Percentiles rank a stretch among this genome's conserved stretches.
Evolutionary conservation across 2,329 filamentous ascomycete species (phyloP).

Genomic region (Fonsecaea pugnacius): DNA sequence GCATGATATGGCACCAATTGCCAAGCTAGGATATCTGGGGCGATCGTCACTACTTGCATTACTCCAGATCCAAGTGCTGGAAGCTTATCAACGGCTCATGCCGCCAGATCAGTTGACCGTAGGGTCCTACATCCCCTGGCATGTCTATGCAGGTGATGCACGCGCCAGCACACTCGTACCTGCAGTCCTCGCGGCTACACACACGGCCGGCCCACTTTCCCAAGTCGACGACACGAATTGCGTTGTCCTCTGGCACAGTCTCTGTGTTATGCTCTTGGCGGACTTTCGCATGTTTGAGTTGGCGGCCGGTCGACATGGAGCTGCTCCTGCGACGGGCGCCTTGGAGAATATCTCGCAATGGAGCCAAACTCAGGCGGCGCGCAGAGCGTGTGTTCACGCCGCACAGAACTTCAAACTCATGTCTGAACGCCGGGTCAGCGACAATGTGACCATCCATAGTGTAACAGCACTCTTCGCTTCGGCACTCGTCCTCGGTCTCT

Average conservation of each 20-base stretch:
- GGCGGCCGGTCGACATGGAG: slow-evolving; percentile 56
- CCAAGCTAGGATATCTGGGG: slow-evolving; percentile 41
- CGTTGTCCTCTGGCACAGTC: slow-evolving; percentile 58
- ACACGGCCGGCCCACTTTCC: slow-evolving; percentile 27
- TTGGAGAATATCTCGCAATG: slow-evolving; percentile 57
- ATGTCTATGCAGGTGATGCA: slow-evolving; percentile 54
- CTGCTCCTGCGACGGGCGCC: slow-evolving; percentile 53
- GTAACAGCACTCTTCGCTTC: slow-evolving; percentile 57
- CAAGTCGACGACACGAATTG: slow-evolving; percentile 50
- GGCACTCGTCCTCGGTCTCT: slow-evolving; percentile 57
- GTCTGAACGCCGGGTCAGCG: slow-evolving; percentile 57
- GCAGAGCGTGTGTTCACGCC: slow-evolving; percentile 57
- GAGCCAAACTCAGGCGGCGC: slow-evolving; percentile 56
- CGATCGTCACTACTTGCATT: slow-evolving; percentile 42
- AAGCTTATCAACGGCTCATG: slow-evolving; percentile 50
- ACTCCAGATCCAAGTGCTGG: slow-evolving; percentile 49
- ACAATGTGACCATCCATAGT: slow-evolving; percentile 58
- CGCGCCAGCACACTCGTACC: slow-evolving; percentile 44
- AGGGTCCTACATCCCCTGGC: slow-evolving; percentile 50
- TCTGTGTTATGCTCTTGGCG: slow-evolving; percentile 57
- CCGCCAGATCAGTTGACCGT: slow-evolving; percentile 43
- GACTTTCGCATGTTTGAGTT: slow-evolving; percentile 60
- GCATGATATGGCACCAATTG: slow-evolving; percentile 43
- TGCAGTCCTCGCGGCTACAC: slow-evolving; percentile 27
- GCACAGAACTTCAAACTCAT: slow-evolving; percentile 59